Percentiles rank a stretch among this genome's conserved stretches.
Conservation (phyloP, 2,329 filamentous ascomycete species). For the Penicillium janthinellum region DNA sequence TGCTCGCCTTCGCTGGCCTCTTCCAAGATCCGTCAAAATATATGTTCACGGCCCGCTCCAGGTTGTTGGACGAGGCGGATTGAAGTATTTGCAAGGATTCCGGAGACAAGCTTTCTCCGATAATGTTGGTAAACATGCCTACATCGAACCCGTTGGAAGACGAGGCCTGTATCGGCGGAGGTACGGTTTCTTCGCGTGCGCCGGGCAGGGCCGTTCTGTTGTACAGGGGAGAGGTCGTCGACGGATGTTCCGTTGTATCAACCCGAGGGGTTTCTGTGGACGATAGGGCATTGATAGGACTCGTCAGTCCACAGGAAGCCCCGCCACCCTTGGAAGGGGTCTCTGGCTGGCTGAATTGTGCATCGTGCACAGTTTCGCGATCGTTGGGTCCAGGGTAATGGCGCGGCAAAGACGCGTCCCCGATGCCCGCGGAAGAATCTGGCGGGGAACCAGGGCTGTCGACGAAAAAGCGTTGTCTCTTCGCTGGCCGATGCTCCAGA, state of each 20-base stretch:
- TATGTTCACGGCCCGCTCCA: slow-evolving; percentile 65
- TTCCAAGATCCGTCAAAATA: slow-evolving; percentile 67
- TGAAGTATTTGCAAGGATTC: slow-evolving; percentile 53
- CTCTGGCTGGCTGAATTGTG: not conserved
- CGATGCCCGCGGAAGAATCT: slow-evolving; percentile 17
- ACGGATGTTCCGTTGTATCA: not conserved
- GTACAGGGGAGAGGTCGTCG: not conserved
- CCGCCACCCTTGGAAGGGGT: not conserved
- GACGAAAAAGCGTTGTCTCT: slow-evolving; percentile 65
- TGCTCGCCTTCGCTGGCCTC: slow-evolving; percentile 23
- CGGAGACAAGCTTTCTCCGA: slow-evolving; percentile 55
- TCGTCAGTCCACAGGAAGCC: not conserved
- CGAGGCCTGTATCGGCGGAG: slow-evolving; percentile 1
- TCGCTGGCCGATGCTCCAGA: slow-evolving; percentile 57
- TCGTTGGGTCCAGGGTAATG: slow-evolving; percentile 3
- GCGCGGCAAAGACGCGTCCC: slow-evolving; percentile 23
- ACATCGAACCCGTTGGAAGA: slow-evolving; percentile 53
- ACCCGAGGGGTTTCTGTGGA: not conserved
- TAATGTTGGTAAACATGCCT: slow-evolving; percentile 57
- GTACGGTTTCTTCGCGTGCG: not conserved
- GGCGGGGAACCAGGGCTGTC: slow-evolving; percentile 45
- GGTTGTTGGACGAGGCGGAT: slow-evolving; percentile 53
- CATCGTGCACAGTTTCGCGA: not conserved
- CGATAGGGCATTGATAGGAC: not conserved
- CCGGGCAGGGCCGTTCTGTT: not conserved